Conservation (phyloP, 768 basidiomycete species). For the Lentinula detonsa region DNA sequence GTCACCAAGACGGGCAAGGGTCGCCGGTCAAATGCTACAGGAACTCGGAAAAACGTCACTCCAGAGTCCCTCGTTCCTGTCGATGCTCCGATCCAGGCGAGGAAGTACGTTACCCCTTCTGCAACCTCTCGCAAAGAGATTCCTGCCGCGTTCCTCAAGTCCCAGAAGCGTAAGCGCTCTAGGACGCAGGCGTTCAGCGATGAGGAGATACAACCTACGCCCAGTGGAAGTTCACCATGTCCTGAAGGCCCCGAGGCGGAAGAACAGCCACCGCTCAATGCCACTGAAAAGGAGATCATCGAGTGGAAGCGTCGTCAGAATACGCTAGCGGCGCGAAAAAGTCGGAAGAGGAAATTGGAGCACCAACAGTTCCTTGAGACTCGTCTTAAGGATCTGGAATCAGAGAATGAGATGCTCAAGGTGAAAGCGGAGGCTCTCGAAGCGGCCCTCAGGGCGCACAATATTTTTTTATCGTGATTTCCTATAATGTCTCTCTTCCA, state of each 20-base stretch:
- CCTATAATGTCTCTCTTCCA: not conserved
- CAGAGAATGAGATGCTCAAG: conserved; percentile 47
- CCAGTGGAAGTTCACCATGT: not conserved
- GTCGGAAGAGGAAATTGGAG: conserved; percentile 60
- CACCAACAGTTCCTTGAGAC: conserved; percentile 51
- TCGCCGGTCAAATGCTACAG: conserved; percentile 42
- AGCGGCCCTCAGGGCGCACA: conserved; percentile 1
- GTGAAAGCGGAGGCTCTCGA: conserved; percentile 28
- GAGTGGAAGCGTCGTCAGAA: conserved; percentile 64
- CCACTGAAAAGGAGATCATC: conserved; percentile 45
- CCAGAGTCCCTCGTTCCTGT: conserved; percentile 63
- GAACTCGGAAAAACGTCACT: conserved; percentile 65
- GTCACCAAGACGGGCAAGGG: conserved; percentile 7
- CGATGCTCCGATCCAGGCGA: conserved; percentile 75
- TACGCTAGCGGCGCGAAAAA: conserved; percentile 63
- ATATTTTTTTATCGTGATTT: not conserved
- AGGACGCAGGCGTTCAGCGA: conserved; percentile 30
- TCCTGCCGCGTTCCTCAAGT: conserved; percentile 51
- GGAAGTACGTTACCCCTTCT: conserved; percentile 67
- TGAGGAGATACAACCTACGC: conserved; percentile 20
- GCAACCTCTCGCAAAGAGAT: conserved; percentile 75
- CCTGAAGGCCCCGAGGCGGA: conserved; percentile 5
- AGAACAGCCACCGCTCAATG: conserved; percentile 14
- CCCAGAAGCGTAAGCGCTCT: conserved; percentile 49
- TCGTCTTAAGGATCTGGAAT: conserved; percentile 31